These are phyloP conservation scores for Amphichorda felina DNA, from an alignment of 2,329 filamentous ascomycete species.

Conservation along the genomic window DNA sequence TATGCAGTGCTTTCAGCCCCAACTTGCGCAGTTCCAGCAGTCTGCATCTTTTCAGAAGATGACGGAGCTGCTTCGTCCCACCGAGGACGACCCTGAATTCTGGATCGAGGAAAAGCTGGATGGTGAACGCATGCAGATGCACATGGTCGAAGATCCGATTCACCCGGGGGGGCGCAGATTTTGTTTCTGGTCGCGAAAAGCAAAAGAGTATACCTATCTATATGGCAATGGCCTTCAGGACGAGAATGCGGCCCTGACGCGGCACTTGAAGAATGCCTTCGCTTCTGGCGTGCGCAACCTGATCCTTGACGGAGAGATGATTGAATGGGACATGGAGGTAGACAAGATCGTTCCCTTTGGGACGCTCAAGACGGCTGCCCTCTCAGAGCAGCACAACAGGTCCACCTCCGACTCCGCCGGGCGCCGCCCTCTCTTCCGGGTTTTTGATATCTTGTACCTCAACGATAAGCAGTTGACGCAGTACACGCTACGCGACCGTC, in stretches of 20 bases:
- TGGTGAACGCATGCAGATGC: slow-evolving; percentile 92
- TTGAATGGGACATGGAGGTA: slow-evolving; percentile 84
- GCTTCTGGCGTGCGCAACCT: slow-evolving; percentile 66
- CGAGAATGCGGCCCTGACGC: slow-evolving; percentile 64
- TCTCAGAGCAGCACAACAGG: slow-evolving; percentile 57
- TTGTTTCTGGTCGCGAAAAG: slow-evolving; percentile 88
- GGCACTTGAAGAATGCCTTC: slow-evolving; percentile 70
- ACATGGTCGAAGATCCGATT: slow-evolving; percentile 64
- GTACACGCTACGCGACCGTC: slow-evolving; percentile 74
- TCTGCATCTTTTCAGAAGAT: slow-evolving; percentile 66
- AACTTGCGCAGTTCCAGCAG: slow-evolving; percentile 86
- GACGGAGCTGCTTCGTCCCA: slow-evolving; percentile 53
- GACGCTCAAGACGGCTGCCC: slow-evolving; percentile 81
- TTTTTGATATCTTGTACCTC: slow-evolving; percentile 86
- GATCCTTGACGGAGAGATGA: slow-evolving; percentile 96
- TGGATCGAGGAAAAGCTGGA: slow-evolving; percentile 99
- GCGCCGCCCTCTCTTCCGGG: slow-evolving; percentile 61
- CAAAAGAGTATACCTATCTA: slow-evolving; percentile 90
- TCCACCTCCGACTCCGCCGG: slow-evolving; percentile 38
- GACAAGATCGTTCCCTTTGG: slow-evolving; percentile 85
- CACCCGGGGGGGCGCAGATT: slow-evolving; percentile 63
- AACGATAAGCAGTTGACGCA: slow-evolving; percentile 71
- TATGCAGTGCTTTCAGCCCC: slow-evolving; percentile 95
- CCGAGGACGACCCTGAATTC: slow-evolving; percentile 63
- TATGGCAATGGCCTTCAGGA: slow-evolving; percentile 73